Evolutionary conservation across 2,329 filamentous ascomycete species (phyloP), one percentile per base, ranked within the genome.

Genomic region (Cytospora chrysosperma): DNA sequence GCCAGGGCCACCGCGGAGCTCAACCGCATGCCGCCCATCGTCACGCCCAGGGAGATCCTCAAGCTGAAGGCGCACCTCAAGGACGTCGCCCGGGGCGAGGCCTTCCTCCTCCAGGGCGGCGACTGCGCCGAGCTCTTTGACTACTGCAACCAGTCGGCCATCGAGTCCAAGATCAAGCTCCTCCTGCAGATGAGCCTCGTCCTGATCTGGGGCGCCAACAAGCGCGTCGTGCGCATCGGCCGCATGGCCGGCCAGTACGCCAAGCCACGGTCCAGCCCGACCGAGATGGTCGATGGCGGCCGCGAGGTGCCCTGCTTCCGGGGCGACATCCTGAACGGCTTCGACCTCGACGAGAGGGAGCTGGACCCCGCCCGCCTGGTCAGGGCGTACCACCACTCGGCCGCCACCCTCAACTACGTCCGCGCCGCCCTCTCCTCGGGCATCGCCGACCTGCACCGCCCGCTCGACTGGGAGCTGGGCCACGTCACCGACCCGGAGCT

Each of bases 231-330:
- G 55, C 88, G 95, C 69, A 96, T 99, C 72, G 95, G 92, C 19
- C 88, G 95, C 65, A 97, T 98, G 88, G 95, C 95, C 15, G 95
- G 95, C 4, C 95, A 99, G 81, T 99, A 97, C 73, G 95, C 95
- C 32, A 99, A 99, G 78, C 95, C 94, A 2, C 83, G 95, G 62
- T 97, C 92, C 4, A 96, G 89, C 70, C 91, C 94, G 0, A 93
- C 87, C 43, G 95, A 99, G 79, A 21, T 27, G 9, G 80, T 96
- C 57, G 81, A 96, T 68, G 93, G 93, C 68, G 93, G 93, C 58
- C 85, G 86, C 65, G 86, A 92, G 72, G 89, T 97, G 61, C 91
- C 92, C 4, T 95, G 91, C 50, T 99, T 98, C 82, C 85, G 95
- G 59, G 95, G 95, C 19, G 95, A 99, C 70, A 98, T 98, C 66